These are phyloP conservation scores for Fistulinella prunicolor DNA, from an alignment of 768 basidiomycete species.

Conservation along the genomic window DNA sequence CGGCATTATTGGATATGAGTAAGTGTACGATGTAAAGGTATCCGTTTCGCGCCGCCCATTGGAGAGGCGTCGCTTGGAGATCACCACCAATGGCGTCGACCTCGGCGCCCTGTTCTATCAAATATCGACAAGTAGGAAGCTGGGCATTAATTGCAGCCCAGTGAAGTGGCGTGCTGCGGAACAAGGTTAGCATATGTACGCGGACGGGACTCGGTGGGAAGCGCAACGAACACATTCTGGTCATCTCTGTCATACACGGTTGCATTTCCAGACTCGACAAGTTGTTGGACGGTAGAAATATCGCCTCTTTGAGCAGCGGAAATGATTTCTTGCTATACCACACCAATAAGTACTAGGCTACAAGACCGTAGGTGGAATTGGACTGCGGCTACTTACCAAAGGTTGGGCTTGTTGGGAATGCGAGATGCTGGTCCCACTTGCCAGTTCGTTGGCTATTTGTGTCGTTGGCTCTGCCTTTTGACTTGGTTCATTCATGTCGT, in stretches of 20 bases:
- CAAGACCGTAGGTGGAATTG: not conserved
- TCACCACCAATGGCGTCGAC: slow-evolving; percentile 95
- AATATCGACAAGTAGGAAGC: slow-evolving; percentile 78
- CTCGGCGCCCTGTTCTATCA: slow-evolving; percentile 91
- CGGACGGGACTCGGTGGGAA: not conserved
- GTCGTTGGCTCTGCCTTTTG: slow-evolving; percentile 31
- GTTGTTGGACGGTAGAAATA: slow-evolving; percentile 54
- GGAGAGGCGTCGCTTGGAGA: slow-evolving; percentile 89
- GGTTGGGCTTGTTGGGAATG: slow-evolving; percentile 24
- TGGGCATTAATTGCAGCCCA: slow-evolving; percentile 99
- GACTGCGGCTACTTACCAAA: slow-evolving; percentile 13
- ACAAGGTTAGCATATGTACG: slow-evolving; percentile 6
- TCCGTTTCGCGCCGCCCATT: slow-evolving; percentile 98
- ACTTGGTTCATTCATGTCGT: slow-evolving; percentile 32
- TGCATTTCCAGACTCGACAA: slow-evolving; percentile 70
- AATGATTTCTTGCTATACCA: slow-evolving; percentile 57
- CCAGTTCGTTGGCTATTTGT: slow-evolving; percentile 25
- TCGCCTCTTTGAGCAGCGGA: slow-evolving; percentile 88
- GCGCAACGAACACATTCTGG: slow-evolving; percentile 63
- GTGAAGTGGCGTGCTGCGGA: slow-evolving; percentile 72
- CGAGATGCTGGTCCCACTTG: slow-evolving; percentile 26
- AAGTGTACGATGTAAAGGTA: slow-evolving; percentile 95
- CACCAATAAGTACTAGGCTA: slow-evolving; percentile 4
- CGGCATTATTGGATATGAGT: slow-evolving; percentile 84
- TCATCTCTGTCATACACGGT: slow-evolving; percentile 76